A percentile compares a stretch with the other conserved stretches of the same genome.
Evolutionary conservation across 768 basidiomycete genomes (phyloP).

Genomic region (Boletus reticulatus): DNA sequence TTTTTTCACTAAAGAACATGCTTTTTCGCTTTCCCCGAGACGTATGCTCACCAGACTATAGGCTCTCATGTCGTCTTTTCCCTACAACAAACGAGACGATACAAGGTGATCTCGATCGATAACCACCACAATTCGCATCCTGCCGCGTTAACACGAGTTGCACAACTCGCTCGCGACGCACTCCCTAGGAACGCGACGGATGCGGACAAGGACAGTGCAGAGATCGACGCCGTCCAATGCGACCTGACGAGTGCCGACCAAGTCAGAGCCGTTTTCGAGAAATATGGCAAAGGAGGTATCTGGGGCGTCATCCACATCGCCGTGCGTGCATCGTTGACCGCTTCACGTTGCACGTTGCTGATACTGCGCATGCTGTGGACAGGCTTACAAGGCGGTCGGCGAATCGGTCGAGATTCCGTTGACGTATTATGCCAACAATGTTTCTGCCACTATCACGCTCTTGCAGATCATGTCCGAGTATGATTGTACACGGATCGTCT

Average conservation of each 20-base stretch:
- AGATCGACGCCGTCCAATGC: constrained; percentile 65
- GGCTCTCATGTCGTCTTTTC: constrained; percentile 93
- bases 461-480: constrained; percentile 85
- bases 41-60: constrained; percentile 29
- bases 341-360: no score
- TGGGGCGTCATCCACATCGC: constrained; percentile 98
- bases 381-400: constrained; percentile 98
- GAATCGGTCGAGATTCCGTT: constrained; percentile 93
- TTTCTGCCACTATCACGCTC: constrained; percentile 81
- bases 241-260: constrained; percentile 76
- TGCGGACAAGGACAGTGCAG: constrained; percentile 65
- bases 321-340: constrained; percentile 43
- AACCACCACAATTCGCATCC: constrained; percentile 93
- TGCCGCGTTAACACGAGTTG: constrained; percentile 68
- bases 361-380: constrained; percentile 56
- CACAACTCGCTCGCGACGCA: constrained; percentile 73
- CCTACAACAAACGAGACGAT: constrained; percentile 81
- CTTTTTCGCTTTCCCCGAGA: background rate
- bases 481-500: constrained; percentile 85
- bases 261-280: constrained; percentile 75
- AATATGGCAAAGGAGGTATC: constrained; percentile 85
- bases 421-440: constrained; percentile 93
- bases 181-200: constrained; percentile 65
- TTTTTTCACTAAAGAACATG: background rate
- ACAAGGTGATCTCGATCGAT: constrained; percentile 92